Evolutionary conservation across 805 yeast genomes (phyloP).

Genomic region (Candida xiaguanensis): DNA sequence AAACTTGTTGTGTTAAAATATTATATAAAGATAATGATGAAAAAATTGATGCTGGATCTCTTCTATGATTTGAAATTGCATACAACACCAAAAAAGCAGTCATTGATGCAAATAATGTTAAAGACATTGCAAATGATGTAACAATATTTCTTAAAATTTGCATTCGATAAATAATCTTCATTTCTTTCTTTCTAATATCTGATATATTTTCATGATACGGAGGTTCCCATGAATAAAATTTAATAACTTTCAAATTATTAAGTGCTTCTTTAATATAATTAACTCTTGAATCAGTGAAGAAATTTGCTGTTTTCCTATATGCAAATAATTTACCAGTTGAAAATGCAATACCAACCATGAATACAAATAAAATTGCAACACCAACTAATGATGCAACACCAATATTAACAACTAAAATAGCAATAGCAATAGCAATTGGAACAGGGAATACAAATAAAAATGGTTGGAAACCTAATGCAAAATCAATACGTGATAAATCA

Average conservation of each 20-base stretch:
- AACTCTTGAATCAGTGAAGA: constrained; percentile 73
- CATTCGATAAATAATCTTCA: constrained; percentile 55
- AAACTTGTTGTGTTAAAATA: constrained; percentile 56
- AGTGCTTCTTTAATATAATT: constrained; percentile 74
- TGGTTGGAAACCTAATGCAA: constrained; percentile 68
- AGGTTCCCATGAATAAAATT: constrained; percentile 87
- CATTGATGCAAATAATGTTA: constrained; percentile 73
- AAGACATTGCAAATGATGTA: constrained; percentile 61
- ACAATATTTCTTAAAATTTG: constrained; percentile 60
- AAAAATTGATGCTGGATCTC: constrained; percentile 61
- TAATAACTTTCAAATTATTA: constrained; percentile 74
- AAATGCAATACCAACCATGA: constrained; percentile 43
- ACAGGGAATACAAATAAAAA: constrained; percentile 62
- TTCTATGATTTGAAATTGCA: constrained; percentile 24
- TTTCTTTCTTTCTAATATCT: constrained; percentile 58
- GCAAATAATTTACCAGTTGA: constrained; percentile 50
- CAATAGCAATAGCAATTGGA: constrained; percentile 59
- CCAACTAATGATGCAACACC: constrained; percentile 78
- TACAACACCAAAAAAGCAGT: constrained; percentile 42
- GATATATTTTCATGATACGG: constrained; percentile 63
- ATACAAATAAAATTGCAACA: constrained; percentile 51
- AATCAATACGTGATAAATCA: constrained; percentile 76
- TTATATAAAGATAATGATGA: constrained; percentile 69
- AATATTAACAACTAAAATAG: constrained; percentile 58
- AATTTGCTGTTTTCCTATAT: constrained; percentile 55